These are phyloP conservation scores for Macadamia integrifolia DNA, from an alignment of 164 flowering plant genomes.

Conservation along the genomic window DNA sequence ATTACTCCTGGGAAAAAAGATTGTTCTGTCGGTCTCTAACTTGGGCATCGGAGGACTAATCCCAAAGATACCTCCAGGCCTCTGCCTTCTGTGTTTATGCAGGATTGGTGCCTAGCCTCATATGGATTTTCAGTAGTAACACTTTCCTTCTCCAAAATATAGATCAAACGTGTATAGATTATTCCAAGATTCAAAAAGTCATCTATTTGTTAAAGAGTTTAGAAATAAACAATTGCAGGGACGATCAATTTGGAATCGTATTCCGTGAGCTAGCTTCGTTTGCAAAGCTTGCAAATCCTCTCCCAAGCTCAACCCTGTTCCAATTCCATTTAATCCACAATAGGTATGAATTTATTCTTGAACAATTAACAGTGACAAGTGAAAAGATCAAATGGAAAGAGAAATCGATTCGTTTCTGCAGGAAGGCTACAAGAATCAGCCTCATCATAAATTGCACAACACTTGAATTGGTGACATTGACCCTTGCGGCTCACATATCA, in stretches of 20 bases:
- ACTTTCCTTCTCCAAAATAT: conserved; percentile 36
- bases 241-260: conserved; percentile 20
- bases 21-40: no score
- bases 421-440: conserved; percentile 28
- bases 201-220: conserved; percentile 24
- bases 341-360: conserved; percentile 26
- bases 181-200: conserved; percentile 32
- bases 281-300: conserved; percentile 43
- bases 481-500: conserved; percentile 45
- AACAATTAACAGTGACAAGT: conserved; percentile 22
- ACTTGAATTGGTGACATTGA: conserved; percentile 29
- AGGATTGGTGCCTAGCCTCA: no score
- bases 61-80: no score
- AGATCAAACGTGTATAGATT: conserved; percentile 41
- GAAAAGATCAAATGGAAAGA: conserved; percentile 30
- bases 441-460: conserved; percentile 32
- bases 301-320: conserved; percentile 22
- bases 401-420: conserved; percentile 24
- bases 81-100: no score
- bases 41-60: no score
- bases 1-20: no score
- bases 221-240: conserved; percentile 1
- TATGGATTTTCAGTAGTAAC: no score
- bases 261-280: conserved; percentile 35
- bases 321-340: conserved; percentile 37